Conservation (phyloP, 768 basidiomycete genomes). For the Clathrus columnatus region DNA sequence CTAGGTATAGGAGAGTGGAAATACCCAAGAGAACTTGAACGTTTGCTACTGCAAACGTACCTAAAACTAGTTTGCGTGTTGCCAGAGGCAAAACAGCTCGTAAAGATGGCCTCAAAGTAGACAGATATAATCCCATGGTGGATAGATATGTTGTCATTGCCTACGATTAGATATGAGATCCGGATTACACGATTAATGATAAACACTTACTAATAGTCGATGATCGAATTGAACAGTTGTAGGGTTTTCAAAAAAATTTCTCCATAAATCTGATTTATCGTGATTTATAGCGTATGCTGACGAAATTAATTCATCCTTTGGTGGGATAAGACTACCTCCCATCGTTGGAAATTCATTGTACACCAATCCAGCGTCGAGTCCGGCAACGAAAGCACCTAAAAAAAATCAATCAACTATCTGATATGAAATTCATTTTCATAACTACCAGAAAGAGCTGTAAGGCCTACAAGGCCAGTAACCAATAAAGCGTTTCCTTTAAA, state of each 20-base stretch:
- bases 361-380: constrained; percentile 90
- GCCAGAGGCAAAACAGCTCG: constrained; percentile 49
- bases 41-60: constrained; percentile 73
- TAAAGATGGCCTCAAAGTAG: constrained; percentile 43
- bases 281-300: constrained; percentile 58
- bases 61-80: constrained; percentile 41
- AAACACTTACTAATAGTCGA: constrained; percentile 68
- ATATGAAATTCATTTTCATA: constrained; percentile 8
- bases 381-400: constrained; percentile 94
- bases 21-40: constrained; percentile 73
- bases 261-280: constrained; percentile 73
- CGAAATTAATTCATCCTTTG: constrained; percentile 73
- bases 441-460: constrained; percentile 89
- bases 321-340: constrained; percentile 83
- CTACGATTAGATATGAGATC: constrained; percentile 28
- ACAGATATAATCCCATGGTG: constrained; percentile 53
- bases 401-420: not conserved
- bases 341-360: constrained; percentile 98
- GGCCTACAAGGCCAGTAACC: constrained; percentile 70
- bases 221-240: constrained; percentile 98
- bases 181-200: not conserved
- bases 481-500: constrained; percentile 54
- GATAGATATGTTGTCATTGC: constrained; percentile 78
- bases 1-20: constrained; percentile 82
- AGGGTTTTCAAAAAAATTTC: constrained; percentile 95